phyloP scores from a whole-genome alignment of 148 eudicot genomes.

The Rhododendron ovatum region DNA sequence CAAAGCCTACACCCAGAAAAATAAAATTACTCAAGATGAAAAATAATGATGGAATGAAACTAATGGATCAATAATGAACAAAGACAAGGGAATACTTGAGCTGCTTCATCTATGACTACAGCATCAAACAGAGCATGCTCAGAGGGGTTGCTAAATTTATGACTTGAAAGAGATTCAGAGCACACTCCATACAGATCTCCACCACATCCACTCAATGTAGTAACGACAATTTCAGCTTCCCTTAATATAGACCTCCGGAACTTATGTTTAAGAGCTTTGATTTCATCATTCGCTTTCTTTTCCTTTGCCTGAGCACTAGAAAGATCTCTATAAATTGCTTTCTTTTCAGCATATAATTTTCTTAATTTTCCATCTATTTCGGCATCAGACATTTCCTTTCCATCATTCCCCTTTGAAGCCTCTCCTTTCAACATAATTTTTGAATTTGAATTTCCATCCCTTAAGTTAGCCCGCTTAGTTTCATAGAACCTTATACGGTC shows the following conservation, averaged over 20 bases:
- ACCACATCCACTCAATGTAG: constrained; percentile 98
- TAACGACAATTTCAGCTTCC: constrained; percentile 95
- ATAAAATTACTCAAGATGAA: not conserved
- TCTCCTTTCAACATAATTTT: constrained; percentile 40
- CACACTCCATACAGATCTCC: constrained; percentile 92
- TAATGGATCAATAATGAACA: not conserved
- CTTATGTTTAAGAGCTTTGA: constrained; percentile 60
- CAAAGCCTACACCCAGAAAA: constrained; percentile 56
- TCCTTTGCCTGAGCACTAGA: constrained; percentile 73
- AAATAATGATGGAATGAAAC: not conserved
- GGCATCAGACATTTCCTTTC: constrained; percentile 50
- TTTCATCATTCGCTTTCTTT: constrained; percentile 78
- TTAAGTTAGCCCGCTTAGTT: constrained; percentile 77
- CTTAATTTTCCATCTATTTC: constrained; percentile 72
- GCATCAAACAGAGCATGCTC: constrained; percentile 88
- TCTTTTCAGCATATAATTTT: constrained; percentile 66
- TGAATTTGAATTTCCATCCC: constrained; percentile 46
- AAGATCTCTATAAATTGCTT: constrained; percentile 65
- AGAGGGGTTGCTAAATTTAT: constrained; percentile 48
- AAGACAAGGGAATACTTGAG: constrained; percentile 52
- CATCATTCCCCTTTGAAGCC: constrained; percentile 33
- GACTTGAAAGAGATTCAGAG: constrained; percentile 56
- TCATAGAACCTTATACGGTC: constrained; percentile 78
- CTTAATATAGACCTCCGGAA: constrained; percentile 66
- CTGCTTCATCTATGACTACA: constrained; percentile 97